Evolutionary conservation across 345 rosid species (phyloP).

Genomic region (Anacardium occidentale): DNA sequence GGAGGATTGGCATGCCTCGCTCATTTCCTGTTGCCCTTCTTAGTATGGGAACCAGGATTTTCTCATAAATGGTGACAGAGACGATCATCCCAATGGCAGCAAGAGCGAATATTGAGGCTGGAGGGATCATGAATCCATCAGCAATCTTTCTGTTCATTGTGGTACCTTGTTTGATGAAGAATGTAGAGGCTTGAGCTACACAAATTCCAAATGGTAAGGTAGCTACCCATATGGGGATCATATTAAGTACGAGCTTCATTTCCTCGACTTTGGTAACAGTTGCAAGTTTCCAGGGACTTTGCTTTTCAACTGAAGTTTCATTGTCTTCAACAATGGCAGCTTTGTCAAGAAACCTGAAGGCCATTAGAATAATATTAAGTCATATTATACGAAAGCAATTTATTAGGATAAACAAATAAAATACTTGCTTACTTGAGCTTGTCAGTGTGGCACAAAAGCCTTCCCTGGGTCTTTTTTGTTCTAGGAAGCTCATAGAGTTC

Average conservation of each 20-base stretch:
- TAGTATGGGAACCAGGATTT: constrained; percentile 46
- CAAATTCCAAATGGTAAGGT: constrained; percentile 74
- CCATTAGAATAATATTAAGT: background rate
- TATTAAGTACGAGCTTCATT: constrained; percentile 76
- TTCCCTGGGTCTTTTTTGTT: constrained; percentile 39
- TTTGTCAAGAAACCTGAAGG: constrained; percentile 82
- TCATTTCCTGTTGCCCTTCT: constrained; percentile 53
- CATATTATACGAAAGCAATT: background rate
- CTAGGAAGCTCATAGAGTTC: constrained; percentile 51
- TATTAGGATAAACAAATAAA: background rate
- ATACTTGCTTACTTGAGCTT: constrained; percentile 59
- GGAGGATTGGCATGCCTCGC: constrained; percentile 79
- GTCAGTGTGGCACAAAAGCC: constrained; percentile 63
- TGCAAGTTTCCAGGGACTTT: constrained; percentile 71
- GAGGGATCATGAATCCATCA: constrained; percentile 49
- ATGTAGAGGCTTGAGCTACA: constrained; percentile 72
- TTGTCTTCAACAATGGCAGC: constrained; percentile 62
- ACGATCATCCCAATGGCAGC: constrained; percentile 57
- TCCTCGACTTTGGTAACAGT: constrained; percentile 86
- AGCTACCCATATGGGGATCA: constrained; percentile 86
- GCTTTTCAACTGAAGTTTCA: constrained; percentile 38
- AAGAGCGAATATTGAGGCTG: constrained; percentile 53
- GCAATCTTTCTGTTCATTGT: constrained; percentile 44
- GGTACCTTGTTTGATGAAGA: constrained; percentile 86
- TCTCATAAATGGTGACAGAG: constrained; percentile 54